Evolutionary conservation across 2,329 filamentous ascomycete species (phyloP), one percentile per base, ranked within the genome.

Genomic region (Zasmidium cellare): DNA sequence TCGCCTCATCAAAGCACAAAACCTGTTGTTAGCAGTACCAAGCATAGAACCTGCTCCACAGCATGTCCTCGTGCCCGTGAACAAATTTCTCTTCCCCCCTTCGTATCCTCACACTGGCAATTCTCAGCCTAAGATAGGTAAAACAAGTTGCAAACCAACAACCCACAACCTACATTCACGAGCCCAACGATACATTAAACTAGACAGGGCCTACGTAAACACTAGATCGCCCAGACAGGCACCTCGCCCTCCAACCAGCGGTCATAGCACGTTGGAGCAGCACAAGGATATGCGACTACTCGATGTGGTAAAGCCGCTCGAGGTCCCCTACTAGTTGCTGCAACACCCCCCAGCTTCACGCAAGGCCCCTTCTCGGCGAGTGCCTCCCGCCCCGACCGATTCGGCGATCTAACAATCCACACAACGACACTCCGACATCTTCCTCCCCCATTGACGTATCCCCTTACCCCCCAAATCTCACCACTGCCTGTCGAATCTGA

Each of bases 201-300:
- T 41, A 41, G 11, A 9, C 35, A 41, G 35, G 35, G 35, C 35
- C 35, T 41, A 16, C 35, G 35, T 41, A 14, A n/a, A 5, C 35
- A 41, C 35, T 41, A 41, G 35, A 25, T 49, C 47, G 47, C 22
- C 47, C 20, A 49, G 23, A 25, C n/a, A 18, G 9, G n/a, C 6
- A 11, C 22, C 20, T 25, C 47, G 25, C n/a, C 23, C 46, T n/a
- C 22, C 47, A 24, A 28, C 47, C 22, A 25, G 46, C 24, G 28
- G 46, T 50, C 53, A 46, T 19, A 19, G 18, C 35, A 14, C 7
- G 16, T 9, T 18, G 35, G 16, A 41, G 35, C 35, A 41, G 7
- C 3, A 7, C 53, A 11, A 28, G 53, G 53, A 46, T 56, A 56
- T 56, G 53, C 46, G 47, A 51, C 35, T 56, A 28, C 53, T n/a